Conservation (phyloP, 441 rosid genomes). For the Mallotus japonicus region DNA sequence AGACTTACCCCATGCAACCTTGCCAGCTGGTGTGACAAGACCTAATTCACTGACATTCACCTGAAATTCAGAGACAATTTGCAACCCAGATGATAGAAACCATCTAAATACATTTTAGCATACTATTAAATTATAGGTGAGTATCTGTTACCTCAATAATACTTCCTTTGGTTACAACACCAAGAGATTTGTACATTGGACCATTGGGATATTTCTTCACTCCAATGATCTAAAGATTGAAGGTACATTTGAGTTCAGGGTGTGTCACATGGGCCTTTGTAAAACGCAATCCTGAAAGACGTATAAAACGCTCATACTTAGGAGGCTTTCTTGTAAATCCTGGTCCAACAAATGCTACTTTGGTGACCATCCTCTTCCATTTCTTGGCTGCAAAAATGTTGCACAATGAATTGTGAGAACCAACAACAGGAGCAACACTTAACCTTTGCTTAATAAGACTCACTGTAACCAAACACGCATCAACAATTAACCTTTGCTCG, state of each 20-base stretch:
- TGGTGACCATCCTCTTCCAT: conserved; percentile 92
- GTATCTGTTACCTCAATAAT: conserved; percentile 66
- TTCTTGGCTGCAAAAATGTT: conserved; percentile 62
- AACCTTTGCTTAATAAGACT: background rate
- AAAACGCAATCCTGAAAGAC: conserved; percentile 88
- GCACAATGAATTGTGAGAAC: background rate
- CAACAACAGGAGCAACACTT: background rate
- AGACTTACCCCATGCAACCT: conserved; percentile 90
- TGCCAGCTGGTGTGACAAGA: conserved; percentile 90
- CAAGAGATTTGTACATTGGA: conserved; percentile 90
- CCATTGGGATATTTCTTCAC: conserved; percentile 95
- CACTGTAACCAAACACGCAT: background rate
- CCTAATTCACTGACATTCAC: conserved; percentile 95
- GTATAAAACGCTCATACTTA: conserved; percentile 92
- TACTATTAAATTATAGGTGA: background rate
- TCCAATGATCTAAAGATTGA: conserved; percentile 85
- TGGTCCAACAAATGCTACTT: conserved; percentile 82
- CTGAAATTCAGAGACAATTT: conserved; percentile 32
- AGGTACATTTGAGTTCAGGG: conserved; percentile 87
- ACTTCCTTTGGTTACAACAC: conserved; percentile 92
- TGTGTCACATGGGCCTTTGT: conserved; percentile 91
- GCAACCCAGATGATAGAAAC: background rate
- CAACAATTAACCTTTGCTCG: conserved; percentile 66
- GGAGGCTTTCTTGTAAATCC: conserved; percentile 98
- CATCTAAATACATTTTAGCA: background rate